phyloP scores from a whole-genome alignment of 2,329 filamentous ascomycete species.

The Arthrobotrys iridis region DNA sequence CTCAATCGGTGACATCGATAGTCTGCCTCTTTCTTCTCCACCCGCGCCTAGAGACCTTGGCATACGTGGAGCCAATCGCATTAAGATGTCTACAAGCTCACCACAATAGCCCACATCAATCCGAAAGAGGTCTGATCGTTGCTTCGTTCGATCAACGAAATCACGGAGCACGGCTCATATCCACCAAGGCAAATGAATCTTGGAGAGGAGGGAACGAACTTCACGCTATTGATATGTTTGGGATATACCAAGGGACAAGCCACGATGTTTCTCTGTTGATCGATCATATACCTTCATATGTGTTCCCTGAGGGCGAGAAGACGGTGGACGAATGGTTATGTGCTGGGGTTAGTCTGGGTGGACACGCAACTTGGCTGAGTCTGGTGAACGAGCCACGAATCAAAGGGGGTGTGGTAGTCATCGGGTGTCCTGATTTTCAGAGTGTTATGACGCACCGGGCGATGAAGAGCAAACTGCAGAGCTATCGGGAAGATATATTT shows the following conservation, averaged over 20 bases:
- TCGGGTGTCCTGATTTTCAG: conserved; percentile 90
- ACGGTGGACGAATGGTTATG: conserved; percentile 63
- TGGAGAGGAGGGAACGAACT: conserved; percentile 81
- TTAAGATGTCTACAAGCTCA: conserved; percentile 74
- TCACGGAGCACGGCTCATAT: conserved; percentile 73
- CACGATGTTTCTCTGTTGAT: conserved; percentile 80
- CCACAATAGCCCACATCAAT: conserved; percentile 64
- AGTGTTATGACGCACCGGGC: conserved; percentile 84
- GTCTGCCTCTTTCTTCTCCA: conserved; percentile 93
- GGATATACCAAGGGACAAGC: conserved; percentile 76
- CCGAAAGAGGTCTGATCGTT: conserved; percentile 73
- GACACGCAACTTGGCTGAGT: conserved; percentile 86
- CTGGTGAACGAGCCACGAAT: conserved; percentile 81
- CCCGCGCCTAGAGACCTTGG: conserved; percentile 75
- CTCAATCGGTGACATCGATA: conserved; percentile 66
- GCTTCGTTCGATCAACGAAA: conserved; percentile 92
- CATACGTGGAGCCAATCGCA: conserved; percentile 79
- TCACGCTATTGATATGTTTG: conserved; percentile 94
- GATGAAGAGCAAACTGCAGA: conserved; percentile 71
- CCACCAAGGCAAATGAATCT: conserved; percentile 70
- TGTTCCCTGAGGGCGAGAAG: conserved; percentile 65
- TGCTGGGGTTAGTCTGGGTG: conserved; percentile 85
- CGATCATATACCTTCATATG: conserved; percentile 66
- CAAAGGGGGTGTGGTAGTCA: conserved; percentile 78
- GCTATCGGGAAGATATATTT: conserved; percentile 71